A percentile compares a stretch with the other conserved stretches of the same genome.
Conservation (phyloP, 176 grass and related monocot species). For the Lolium multiflorum region DNA sequence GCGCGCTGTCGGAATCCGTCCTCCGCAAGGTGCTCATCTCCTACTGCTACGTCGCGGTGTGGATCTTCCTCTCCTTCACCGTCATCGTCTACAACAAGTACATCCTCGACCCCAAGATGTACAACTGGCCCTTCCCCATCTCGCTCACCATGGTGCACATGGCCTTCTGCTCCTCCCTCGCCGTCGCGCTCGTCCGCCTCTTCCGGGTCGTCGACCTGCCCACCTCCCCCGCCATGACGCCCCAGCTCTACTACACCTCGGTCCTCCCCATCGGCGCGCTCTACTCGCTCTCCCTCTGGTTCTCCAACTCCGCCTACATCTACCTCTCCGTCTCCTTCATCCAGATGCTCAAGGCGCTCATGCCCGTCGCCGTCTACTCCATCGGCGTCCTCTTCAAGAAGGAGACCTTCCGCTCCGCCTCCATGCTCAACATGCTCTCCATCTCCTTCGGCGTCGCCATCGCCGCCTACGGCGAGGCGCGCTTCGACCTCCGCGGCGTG, state of each 20-base stretch:
- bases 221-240: constrained; percentile 69
- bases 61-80: constrained; percentile 94
- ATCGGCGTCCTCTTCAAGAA: constrained; percentile 84
- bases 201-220: constrained; percentile 80
- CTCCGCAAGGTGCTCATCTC: constrained; percentile 86
- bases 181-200: constrained; percentile 76
- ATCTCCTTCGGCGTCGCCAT: constrained; percentile 93
- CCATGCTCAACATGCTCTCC: constrained; percentile 98
- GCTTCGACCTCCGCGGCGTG: constrained; percentile 71
- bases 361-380: constrained; percentile 97
- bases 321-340: constrained; percentile 99
- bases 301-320: constrained; percentile 99
- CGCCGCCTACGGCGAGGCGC: constrained; percentile 83
- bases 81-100: constrained; percentile 99
- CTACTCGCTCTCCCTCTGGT: constrained; percentile 96
- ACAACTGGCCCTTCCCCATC: constrained; percentile 97
- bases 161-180: constrained; percentile 90
- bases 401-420: constrained; percentile 64
- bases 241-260: constrained; percentile 67
- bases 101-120: constrained; percentile 98
- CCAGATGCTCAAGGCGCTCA: constrained; percentile 99
- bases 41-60: constrained; percentile 92
- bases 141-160: constrained; percentile 98
- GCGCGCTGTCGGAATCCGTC: constrained; percentile 68
- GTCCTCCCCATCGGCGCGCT: constrained; percentile 92